Percentiles rank a stretch among this genome's conserved stretches.
These are phyloP conservation scores for Boechera stricta DNA, from an alignment of 345 rosid genomes.

Conservation along the genomic window DNA sequence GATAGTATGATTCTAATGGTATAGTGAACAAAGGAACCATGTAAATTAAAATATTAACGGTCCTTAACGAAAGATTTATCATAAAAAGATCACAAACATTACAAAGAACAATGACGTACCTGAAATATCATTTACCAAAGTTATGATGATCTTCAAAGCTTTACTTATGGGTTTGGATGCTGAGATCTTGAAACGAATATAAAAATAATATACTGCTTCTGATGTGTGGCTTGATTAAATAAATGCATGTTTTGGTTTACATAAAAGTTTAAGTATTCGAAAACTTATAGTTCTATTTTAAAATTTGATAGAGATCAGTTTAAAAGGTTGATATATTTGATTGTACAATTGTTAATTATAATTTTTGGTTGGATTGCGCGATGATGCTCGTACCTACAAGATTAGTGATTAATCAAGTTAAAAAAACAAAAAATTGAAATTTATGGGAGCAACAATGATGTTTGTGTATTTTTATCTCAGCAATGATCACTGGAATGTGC, in stretches of 20 bases:
- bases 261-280: not conserved
- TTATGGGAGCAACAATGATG: not conserved
- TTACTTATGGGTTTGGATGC: not conserved
- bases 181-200: too few species aligned
- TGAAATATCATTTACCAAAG: not conserved
- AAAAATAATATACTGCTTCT: too few species aligned
- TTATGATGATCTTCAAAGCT: not conserved
- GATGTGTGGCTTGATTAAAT: too few species aligned
- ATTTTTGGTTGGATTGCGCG: not conserved
- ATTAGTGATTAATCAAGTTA: not conserved
- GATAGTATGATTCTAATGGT: too few species aligned
- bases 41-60: too few species aligned
- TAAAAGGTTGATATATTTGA: not conserved
- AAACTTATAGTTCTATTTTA: not conserved
- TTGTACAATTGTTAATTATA: not conserved
- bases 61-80: too few species aligned
- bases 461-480: not conserved
- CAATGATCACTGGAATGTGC: not conserved
- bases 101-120: not conserved
- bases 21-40: too few species aligned
- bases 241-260: not conserved
- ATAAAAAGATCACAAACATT: not conserved
- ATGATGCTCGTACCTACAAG: not conserved
- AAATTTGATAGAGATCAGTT: not conserved
- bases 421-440: too few species aligned